Evolutionary conservation across 805 yeast genomes (phyloP), one percentile per base, ranked within the genome.

Genomic region (Candida golubevii): DNA sequence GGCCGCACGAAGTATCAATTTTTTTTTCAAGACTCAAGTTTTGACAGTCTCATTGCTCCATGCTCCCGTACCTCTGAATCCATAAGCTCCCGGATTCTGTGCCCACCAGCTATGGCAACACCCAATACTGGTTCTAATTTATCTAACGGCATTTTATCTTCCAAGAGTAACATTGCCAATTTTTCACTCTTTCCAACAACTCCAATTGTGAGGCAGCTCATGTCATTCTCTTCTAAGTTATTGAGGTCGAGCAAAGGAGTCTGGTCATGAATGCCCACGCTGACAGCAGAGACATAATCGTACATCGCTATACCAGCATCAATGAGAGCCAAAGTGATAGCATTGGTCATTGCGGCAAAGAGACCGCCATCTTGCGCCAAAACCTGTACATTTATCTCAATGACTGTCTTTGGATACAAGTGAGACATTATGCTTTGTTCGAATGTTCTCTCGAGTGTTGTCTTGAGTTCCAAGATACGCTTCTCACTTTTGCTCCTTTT

Each of bases 271-370:
- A 87, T 65, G 0, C 97, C 97, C 6, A 89, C 85, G 27, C 84
- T 76, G 12, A 88, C 77, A 1, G 95, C 81, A 44, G 88, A 78
- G 12, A 91, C 84, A 60, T 88, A 90, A 61, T 93, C 98, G 59
- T 84, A 85, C 84, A 93, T 83, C 6, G 97, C 85, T 37, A 93
- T 83, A 39, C 98, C 98, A 1, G 98, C 97, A 65, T 93, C 98
- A 30, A 93, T 80, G 36, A 93, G 71, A 0, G 96, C 97, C 55
- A 93, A 68, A 1, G 97, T 88, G 35, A 87, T 78, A 8, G 97
- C 87, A 60, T 93, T 93, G 35, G 88, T 74, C 52, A 93, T 79
- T 1, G 85, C 74, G 0, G 96, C 79, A 50, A 91, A 63, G 26
- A 91, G 60, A 0, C 96, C 96, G 33, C 99, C 99, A 58, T 93